Conservation (phyloP, 441 rosid species). For the Eutrema salsugineum region DNA sequence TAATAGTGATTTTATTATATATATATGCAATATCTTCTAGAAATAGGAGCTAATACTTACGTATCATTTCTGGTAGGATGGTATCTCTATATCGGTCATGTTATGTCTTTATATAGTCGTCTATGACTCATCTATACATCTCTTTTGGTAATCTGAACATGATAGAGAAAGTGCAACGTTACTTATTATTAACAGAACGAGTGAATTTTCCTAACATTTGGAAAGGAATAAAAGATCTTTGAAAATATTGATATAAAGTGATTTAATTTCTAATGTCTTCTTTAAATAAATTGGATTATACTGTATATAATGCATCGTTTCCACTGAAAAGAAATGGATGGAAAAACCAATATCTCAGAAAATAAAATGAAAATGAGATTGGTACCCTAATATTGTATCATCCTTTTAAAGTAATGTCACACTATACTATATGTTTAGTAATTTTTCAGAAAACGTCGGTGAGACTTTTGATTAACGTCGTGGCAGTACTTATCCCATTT, state of each 20-base stretch:
- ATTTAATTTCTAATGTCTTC: not conserved
- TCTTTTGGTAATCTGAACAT: slow-evolving; percentile 1
- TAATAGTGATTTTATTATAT: not conserved
- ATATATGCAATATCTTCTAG: not conserved
- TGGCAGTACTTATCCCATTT: slow-evolving; percentile 4
- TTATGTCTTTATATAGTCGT: not conserved
- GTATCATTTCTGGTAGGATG: not conserved
- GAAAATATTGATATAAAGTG: not conserved
- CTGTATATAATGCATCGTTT: not conserved
- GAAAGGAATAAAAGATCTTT: not conserved
- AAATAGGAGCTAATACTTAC: not conserved
- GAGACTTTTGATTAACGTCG: not conserved
- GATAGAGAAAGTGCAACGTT: not conserved
- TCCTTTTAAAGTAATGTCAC: not conserved
- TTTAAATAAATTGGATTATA: not conserved
- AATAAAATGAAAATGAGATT: not conserved
- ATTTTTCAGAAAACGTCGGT: slow-evolving; percentile 9
- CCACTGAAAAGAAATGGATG: not conserved
- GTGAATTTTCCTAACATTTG: not conserved
- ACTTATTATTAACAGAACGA: not conserved
- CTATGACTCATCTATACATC: slow-evolving; percentile 1
- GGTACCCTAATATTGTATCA: not conserved
- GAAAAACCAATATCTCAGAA: not conserved
- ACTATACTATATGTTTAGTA: not conserved
- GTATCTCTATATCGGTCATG: not conserved